Conservation (phyloP, 73 alveolate species). For the Symbiodinium natans region DNA sequence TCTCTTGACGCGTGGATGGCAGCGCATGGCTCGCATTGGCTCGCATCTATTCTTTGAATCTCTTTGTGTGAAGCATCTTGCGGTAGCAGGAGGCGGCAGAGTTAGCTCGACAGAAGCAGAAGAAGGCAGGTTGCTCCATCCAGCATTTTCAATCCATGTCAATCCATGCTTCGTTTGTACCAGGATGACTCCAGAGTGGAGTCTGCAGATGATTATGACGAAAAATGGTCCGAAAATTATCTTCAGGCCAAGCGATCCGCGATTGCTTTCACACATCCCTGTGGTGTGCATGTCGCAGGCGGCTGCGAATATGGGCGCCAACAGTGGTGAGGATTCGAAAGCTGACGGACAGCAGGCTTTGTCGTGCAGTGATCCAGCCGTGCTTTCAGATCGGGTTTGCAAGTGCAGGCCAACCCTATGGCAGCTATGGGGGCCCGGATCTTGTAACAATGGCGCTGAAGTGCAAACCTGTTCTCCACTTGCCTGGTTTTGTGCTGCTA, state of each 20-base stretch:
- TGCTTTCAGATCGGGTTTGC: not conserved
- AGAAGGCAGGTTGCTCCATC: not conserved
- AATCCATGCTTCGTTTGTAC: not conserved
- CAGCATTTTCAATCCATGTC: not conserved
- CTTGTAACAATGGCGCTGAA: not conserved
- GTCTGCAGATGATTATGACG: slow-evolving; percentile 85
- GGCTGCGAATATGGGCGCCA: slow-evolving; percentile 70
- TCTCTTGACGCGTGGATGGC: no score
- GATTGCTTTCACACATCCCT: not conserved
- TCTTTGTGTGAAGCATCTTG: no score
- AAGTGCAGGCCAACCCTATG: slow-evolving; percentile 61
- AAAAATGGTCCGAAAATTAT: slow-evolving; percentile 75
- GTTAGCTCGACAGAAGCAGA: slow-evolving; percentile 50
- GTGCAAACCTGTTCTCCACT: not conserved
- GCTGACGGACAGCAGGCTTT: slow-evolving; percentile 31
- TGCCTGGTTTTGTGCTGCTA: not conserved
- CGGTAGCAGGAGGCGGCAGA: slow-evolving; percentile 71
- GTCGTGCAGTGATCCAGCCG: not conserved
- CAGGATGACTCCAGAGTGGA: slow-evolving; percentile 86
- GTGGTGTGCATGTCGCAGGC: slow-evolving; percentile 19
- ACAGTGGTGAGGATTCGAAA: slow-evolving; percentile 44
- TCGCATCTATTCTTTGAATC: no score
- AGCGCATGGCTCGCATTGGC: no score
- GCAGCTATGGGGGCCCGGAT: slow-evolving; percentile 74
- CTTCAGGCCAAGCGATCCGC: slow-evolving; percentile 41